Evolutionary conservation across 1,284 basidiomycete genomes (phyloP).

Genomic region (Boletus semigastroideus): DNA sequence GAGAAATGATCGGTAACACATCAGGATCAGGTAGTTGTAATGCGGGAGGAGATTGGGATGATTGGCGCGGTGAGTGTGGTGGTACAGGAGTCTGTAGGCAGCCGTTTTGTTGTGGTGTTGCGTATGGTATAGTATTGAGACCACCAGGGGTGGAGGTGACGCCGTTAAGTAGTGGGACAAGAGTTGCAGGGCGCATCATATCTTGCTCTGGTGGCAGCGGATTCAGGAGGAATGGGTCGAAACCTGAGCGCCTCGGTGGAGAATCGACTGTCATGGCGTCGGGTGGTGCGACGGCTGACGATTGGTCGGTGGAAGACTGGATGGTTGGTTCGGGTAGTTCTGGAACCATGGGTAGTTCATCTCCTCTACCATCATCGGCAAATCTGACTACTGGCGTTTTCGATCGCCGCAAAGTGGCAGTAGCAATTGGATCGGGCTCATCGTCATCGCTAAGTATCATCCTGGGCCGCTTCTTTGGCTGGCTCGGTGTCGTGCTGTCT

Average conservation of each 20-base stretch:
- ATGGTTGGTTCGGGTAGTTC: neutral
- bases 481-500: constrained; percentile 30
- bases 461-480: constrained; percentile 55
- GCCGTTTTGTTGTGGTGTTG: constrained; percentile 14
- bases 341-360: constrained; percentile 20
- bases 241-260: constrained; percentile 41
- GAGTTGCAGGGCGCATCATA: constrained; percentile 19
- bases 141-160: constrained; percentile 1
- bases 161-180: constrained; percentile 31
- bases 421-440: constrained; percentile 43
- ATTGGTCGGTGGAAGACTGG: neutral
- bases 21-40: constrained; percentile 16
- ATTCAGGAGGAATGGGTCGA: constrained; percentile 58
- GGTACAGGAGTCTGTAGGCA: constrained; percentile 16
- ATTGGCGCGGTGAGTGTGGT: neutral
- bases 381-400: constrained; percentile 45
- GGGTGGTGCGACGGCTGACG: constrained; percentile 2
- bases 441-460: constrained; percentile 46
- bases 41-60: constrained; percentile 6
- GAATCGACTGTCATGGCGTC: constrained; percentile 37
- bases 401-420: constrained; percentile 31
- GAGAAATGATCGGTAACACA: constrained; percentile 23
- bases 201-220: constrained; percentile 43
- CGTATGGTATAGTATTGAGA: neutral
- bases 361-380: constrained; percentile 28